A percentile compares a stretch with the other conserved stretches of the same genome.
Evolutionary conservation across 228 moss, liverwort and hornwort species (phyloP).

Genomic region (Sphagnum magellanicum): DNA sequence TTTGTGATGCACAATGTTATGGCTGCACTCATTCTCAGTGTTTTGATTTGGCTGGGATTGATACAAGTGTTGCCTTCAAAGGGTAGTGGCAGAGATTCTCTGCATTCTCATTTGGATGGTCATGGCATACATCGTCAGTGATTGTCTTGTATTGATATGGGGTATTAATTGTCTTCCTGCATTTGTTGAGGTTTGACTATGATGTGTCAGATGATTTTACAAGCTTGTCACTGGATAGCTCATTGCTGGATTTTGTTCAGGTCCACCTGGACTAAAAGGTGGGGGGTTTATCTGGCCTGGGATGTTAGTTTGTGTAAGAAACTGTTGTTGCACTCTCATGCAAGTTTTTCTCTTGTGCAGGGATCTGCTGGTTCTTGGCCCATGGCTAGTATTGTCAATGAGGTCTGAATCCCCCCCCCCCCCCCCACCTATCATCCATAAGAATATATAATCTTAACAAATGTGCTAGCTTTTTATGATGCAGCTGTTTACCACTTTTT

Average conservation of each 20-base stretch:
- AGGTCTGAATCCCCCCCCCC: slow-evolving; percentile 11
- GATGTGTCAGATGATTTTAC: neutral
- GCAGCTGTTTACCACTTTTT: neutral
- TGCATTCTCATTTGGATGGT: too few relatives aligned
- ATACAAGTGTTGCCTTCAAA: too few relatives aligned
- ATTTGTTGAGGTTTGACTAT: neutral
- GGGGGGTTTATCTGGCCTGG: neutral
- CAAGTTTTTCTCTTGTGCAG: slow-evolving; percentile 13
- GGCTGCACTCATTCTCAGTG: too few relatives aligned
- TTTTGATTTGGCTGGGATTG: too few relatives aligned
- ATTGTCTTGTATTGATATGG: too few relatives aligned
- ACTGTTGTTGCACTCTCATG: neutral
- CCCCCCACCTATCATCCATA: neutral
- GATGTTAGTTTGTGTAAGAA: neutral
- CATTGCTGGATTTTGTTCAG: neutral
- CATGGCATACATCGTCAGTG: too few relatives aligned
- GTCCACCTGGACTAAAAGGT: neutral
- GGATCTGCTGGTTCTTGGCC: slow-evolving; percentile 36
- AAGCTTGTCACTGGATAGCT: neutral
- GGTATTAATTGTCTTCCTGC: neutral
- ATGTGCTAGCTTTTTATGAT: neutral
- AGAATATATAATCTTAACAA: neutral
- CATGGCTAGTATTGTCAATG: slow-evolving; percentile 38
- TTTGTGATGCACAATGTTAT: too few relatives aligned
- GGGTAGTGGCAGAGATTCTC: too few relatives aligned